These are phyloP conservation scores for Colletotrichum sp. DNA, from an alignment of 2,329 filamentous ascomycete species.

Conservation along the genomic window DNA sequence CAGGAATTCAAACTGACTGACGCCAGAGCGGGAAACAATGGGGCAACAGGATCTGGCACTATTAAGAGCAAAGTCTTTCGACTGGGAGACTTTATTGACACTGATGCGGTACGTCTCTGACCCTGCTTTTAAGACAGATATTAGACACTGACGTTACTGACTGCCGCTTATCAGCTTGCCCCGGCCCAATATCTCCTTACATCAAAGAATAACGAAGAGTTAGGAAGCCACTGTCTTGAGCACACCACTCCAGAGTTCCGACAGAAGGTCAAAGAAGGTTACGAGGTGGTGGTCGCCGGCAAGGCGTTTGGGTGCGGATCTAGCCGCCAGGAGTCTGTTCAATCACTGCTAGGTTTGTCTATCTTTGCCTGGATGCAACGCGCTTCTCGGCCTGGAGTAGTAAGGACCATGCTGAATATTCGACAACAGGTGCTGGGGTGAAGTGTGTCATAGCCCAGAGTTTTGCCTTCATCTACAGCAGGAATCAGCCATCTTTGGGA, in stretches of 20 bases:
- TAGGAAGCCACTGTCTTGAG: slow-evolving; percentile 25
- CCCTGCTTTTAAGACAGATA: slow-evolving; percentile 22
- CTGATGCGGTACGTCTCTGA: slow-evolving; percentile 21
- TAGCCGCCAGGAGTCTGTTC: slow-evolving; percentile 47
- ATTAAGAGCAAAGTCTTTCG: slow-evolving; percentile 21
- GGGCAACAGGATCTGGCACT: background rate
- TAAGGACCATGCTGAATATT: background rate
- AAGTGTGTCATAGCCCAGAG: slow-evolving; percentile 47
- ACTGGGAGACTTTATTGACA: slow-evolving; percentile 24
- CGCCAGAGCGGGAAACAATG: background rate
- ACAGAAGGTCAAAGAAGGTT: slow-evolving; percentile 4
- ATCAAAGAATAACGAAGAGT: slow-evolving; percentile 24
- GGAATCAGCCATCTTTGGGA: slow-evolving; percentile 50
- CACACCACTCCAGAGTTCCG: slow-evolving; percentile 23
- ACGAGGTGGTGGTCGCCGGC: slow-evolving; percentile 48
- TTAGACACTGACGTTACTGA: background rate
- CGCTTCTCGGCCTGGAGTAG: background rate
- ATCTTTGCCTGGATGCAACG: background rate
- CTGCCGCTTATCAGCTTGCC: slow-evolving; percentile 35
- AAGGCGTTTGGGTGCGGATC: slow-evolving; percentile 51
- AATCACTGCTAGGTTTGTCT: slow-evolving; percentile 33
- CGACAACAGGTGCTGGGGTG: slow-evolving; percentile 32
- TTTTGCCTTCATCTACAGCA: slow-evolving; percentile 50
- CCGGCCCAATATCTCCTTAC: slow-evolving; percentile 40
- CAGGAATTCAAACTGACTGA: background rate